These are phyloP conservation scores for Cytospora schulzeri DNA, from an alignment of 2,329 filamentous ascomycete species.

Conservation along the genomic window DNA sequence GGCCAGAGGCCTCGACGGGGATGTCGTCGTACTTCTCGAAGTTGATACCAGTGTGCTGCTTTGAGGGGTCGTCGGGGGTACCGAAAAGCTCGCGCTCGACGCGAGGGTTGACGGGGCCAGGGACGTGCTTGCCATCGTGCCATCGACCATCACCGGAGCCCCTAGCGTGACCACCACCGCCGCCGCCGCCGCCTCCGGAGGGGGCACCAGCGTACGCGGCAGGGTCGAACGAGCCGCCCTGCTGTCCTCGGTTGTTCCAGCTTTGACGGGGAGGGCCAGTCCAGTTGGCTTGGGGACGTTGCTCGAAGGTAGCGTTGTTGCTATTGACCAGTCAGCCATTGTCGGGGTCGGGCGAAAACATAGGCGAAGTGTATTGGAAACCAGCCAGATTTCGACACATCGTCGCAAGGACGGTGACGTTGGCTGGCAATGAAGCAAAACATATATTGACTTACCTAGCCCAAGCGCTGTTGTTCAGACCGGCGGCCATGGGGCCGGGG, in stretches of 20 bases:
- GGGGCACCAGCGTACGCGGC: constrained; percentile 55
- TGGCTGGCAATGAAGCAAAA: not conserved
- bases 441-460: constrained; percentile 52
- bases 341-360: not conserved
- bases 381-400: not conserved
- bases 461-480: constrained; percentile 67
- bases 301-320: constrained; percentile 50
- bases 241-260: constrained; percentile 34
- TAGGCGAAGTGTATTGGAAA: not conserved
- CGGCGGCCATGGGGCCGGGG: constrained; percentile 41
- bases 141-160: constrained; percentile 95
- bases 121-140: constrained; percentile 76
- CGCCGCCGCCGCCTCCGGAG: constrained; percentile 43
- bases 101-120: constrained; percentile 84
- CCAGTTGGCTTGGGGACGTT: constrained; percentile 34
- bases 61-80: constrained; percentile 83
- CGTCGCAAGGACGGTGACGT: not conserved
- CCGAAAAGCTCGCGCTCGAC: constrained; percentile 96
- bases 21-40: constrained; percentile 99
- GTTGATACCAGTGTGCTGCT: constrained; percentile 98
- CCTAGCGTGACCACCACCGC: constrained; percentile 60
- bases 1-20: constrained; percentile 93
- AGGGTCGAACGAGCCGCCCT: constrained; percentile 56
- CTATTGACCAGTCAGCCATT: constrained; percentile 33
- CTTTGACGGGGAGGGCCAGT: constrained; percentile 28